Base-by-base conservation (phyloP, 225 moss, liverwort and hornwort genomes). In the Straminergon stramineum region DNA sequence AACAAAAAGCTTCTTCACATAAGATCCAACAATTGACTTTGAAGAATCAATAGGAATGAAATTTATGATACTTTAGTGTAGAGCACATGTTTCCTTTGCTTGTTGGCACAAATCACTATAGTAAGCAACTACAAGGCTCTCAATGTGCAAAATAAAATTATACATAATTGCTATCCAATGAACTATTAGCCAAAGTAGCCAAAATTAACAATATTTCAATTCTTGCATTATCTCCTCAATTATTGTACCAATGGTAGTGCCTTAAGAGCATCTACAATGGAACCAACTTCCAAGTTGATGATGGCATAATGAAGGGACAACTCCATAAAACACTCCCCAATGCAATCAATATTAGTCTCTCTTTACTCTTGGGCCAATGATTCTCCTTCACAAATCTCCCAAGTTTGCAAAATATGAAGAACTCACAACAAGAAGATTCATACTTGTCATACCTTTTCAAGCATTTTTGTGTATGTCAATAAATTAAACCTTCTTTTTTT, bases 311-410 rank as follows among this genome's bases (percentile, higher is more conserved):
- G 6, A 55, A 55, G 55, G 55, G 55, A 20, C n/a, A 22, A 23
- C 7, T 23, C 23, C 11, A 20, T 6, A n/a, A 21, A 31, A 34
- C 32, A 65, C 17, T 65, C 32, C 1, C 34, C 34, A 34, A 22
- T 7, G 13, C 23, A 69, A 13, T 23, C 1, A 2, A 1, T 22
- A 23, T 69, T 23, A 4, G 4, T 22, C n/a, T 68, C 20, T 37
- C 20, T n/a, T 69, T n/a, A 69, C 15, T 41, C 15, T 1, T 1
- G 0, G 2, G 1, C 15, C 8, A 0, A 4, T 24, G 5, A 39
- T 26, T 41, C 5, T 26, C 70, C 39, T 41, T 41, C 3, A 2
- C 8, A 15, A 39, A 70, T 0, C 15, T 5, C 1, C 7, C 24
- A 70, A 26, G 8, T 8, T 39, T 2, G 6, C 4, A 1, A 24